Evolutionary conservation across 148 eudicot species (phyloP).

Genomic region (Diospyros lotus): DNA sequence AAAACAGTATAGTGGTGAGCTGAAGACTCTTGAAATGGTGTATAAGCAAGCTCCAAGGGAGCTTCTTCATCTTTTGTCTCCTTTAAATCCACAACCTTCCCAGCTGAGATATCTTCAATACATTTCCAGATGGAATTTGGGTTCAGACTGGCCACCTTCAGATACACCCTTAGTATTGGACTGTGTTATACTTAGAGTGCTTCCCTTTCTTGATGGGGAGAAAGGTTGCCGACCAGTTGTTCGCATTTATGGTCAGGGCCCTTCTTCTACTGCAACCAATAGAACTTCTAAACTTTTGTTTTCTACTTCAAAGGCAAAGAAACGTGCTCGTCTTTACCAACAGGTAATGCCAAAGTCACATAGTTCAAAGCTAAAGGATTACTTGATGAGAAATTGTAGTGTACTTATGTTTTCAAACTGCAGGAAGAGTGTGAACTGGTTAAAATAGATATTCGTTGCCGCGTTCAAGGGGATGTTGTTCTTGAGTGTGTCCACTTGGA

Average conservation of each 20-base stretch:
- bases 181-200: slow-evolving; percentile 46
- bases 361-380: slow-evolving; percentile 1
- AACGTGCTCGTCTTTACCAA: slow-evolving; percentile 37
- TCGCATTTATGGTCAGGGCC: slow-evolving; percentile 65
- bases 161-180: slow-evolving; percentile 50
- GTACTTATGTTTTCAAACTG: slow-evolving; percentile 23
- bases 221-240: slow-evolving; percentile 59
- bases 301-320: slow-evolving; percentile 50
- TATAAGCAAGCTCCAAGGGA: slow-evolving; percentile 74
- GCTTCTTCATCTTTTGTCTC: slow-evolving; percentile 57
- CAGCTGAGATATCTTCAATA: slow-evolving; percentile 73
- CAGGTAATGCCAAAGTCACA: slow-evolving; percentile 40
- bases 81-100: slow-evolving; percentile 64
- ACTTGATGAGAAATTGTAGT: neutral
- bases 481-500: slow-evolving; percentile 72
- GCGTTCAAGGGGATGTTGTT: slow-evolving; percentile 80
- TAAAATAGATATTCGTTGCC: slow-evolving; percentile 60
- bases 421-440: slow-evolving; percentile 66
- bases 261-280: slow-evolving; percentile 31
- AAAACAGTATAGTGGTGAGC: slow-evolving; percentile 62
- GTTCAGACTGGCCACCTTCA: slow-evolving; percentile 61
- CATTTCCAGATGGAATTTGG: slow-evolving; percentile 47
- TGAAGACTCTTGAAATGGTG: slow-evolving; percentile 75
- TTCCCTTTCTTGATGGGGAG: slow-evolving; percentile 54
- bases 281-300: slow-evolving; percentile 54